Percentiles rank a stretch among this genome's conserved stretches.
These are phyloP conservation scores for Cladosporium sp. DNA, from an alignment of 2,329 filamentous ascomycete genomes.

Conservation along the genomic window DNA sequence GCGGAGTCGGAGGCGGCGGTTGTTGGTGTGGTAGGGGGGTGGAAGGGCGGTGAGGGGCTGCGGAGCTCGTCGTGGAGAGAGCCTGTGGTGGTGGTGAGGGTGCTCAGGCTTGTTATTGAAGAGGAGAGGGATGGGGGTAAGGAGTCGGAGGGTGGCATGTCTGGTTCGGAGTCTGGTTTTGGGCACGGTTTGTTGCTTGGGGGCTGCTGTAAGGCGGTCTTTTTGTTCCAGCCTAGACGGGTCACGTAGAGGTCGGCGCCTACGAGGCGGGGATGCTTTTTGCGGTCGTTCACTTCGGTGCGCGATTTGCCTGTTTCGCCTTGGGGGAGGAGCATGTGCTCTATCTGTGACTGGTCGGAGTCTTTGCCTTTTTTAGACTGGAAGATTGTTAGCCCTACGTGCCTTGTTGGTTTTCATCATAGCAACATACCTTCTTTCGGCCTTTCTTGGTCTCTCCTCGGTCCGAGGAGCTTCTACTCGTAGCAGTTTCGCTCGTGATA, in stretches of 20 bases:
- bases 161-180: no score
- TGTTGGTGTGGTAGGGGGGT: not conserved
- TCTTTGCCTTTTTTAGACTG: conserved; percentile 20
- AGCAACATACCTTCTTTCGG: conserved; percentile 21
- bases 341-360: conserved; percentile 20
- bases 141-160: no score
- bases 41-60: conserved; percentile 16
- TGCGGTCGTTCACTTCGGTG: conserved; percentile 34
- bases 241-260: conserved; percentile 51
- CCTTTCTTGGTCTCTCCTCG: conserved; percentile 22
- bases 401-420: not conserved
- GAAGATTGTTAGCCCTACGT: conserved; percentile 6
- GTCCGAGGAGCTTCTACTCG: not conserved
- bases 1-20: not conserved
- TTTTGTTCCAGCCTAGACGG: conserved; percentile 33
- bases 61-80: conserved; percentile 48
- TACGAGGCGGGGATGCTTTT: conserved; percentile 43
- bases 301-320: conserved; percentile 23
- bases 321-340: conserved; percentile 27
- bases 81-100: conserved; percentile 17
- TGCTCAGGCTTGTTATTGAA: conserved; percentile 7
- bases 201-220: not conserved
- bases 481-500: conserved; percentile 6
- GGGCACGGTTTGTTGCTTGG: not conserved
- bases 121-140: conserved; percentile 13